Evolutionary conservation across 2,329 filamentous ascomycete species (phyloP).

Genomic region (Thielaviopsis cerberus): DNA sequence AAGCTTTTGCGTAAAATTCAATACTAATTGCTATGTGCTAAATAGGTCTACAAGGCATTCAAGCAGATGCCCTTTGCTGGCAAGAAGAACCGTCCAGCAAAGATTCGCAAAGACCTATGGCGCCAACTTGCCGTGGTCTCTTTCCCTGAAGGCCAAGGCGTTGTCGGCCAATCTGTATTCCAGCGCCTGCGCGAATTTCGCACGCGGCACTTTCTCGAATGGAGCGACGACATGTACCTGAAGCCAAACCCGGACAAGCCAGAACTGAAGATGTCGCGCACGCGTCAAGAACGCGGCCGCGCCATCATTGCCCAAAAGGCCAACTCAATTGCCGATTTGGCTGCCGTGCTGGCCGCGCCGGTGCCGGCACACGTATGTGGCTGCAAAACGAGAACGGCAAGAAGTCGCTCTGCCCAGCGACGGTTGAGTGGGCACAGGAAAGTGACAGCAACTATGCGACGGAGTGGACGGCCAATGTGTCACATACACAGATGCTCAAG

Average conservation of each 20-base stretch:
- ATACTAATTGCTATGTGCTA: background rate
- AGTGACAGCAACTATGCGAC: conserved; percentile 28
- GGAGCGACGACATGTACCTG: conserved; percentile 31
- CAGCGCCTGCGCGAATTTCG: conserved; percentile 48
- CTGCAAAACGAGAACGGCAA: conserved; percentile 12
- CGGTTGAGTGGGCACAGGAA: conserved; percentile 33
- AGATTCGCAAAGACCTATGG: conserved; percentile 52
- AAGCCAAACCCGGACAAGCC: conserved; percentile 19
- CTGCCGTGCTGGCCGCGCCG: conserved; percentile 33
- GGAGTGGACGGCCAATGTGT: conserved; percentile 34
- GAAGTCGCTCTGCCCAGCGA: conserved; percentile 22
- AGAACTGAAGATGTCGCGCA: conserved; percentile 21
- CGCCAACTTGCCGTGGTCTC: conserved; percentile 39
- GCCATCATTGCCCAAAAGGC: conserved; percentile 41
- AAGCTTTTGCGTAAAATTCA: background rate
- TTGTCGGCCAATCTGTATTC: conserved; percentile 39
- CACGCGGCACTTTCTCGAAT: conserved; percentile 41
- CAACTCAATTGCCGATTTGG: conserved; percentile 45
- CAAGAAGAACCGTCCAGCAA: conserved; percentile 45
- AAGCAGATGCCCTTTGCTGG: conserved; percentile 46
- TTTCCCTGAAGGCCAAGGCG: conserved; percentile 33
- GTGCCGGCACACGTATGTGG: conserved; percentile 32
- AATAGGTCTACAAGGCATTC: conserved; percentile 26
- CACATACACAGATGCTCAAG: conserved; percentile 22
- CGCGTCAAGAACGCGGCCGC: conserved; percentile 27